Base-by-base conservation (phyloP, 805 yeast genomes). In the Pichia kluyveri region DNA sequence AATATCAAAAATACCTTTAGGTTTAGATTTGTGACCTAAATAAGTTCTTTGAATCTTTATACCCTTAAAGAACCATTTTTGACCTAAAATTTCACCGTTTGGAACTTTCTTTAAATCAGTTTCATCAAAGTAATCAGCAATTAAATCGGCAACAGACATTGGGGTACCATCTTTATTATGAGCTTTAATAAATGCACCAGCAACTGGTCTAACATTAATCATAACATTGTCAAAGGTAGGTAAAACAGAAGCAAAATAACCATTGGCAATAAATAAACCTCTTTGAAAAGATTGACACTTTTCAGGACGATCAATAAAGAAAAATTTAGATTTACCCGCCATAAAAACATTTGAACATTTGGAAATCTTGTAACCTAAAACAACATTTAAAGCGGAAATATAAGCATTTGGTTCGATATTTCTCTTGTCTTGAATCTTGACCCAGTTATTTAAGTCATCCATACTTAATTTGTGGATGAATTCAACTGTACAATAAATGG, bases 241-340 rank as follows among this genome's bases (percentile, higher is more conserved):
- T 18, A 58, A 46, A 38, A 62, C 60, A 31, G 67, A 60, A 9
- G 63, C 60, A 54, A 47, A 62, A 44, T 58, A 62, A 30, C 67
- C 67, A 40, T 54, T 57, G 31, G 61, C 61, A 30, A 63, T 57
- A 19, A 49, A 58, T 17, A 62, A 46, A 26, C 67, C 67, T 36
- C 51, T 55, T 47, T 53, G 59, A 38, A 61, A 54, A 8, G 58
- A 42, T 37, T 53, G 58, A 19, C 57, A 57, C 27, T 50, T 47
- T n/a, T 54, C 56, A 5, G 62, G 62, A 14, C 51, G 42, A 23
- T 56, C 59, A 46, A 54, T 50, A 27, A 59, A 52, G 39, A 60
- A 59, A 19, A 56, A 60, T 30, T 48, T 58, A 41, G 51, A 55
- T 30, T 45, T 48, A 41, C 64, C 64, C 30, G 58, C 52, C 42